A percentile compares a stretch with the other conserved stretches of the same genome.
Evolutionary conservation across 129 eudicot species (phyloP).

Genomic region (Ambrosia artemisiifolia): DNA sequence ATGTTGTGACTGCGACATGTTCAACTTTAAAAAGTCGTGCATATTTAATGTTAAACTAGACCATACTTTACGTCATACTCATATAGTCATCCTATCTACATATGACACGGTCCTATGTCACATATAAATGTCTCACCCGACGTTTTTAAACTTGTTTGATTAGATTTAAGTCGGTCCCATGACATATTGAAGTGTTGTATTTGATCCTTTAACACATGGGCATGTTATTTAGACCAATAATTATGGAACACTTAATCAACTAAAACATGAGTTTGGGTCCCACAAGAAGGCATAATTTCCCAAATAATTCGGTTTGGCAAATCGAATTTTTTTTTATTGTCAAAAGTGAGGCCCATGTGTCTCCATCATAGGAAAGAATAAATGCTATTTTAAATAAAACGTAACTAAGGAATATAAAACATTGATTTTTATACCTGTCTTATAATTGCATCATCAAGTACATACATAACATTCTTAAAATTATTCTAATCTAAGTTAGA

Average conservation of each 20-base stretch:
- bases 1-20: too few species aligned
- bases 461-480: too few species aligned
- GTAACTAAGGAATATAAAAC: not conserved
- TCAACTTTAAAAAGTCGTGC: not conserved
- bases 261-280: constrained; percentile 25
- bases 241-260: constrained; percentile 22
- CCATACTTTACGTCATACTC: not conserved
- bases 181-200: not conserved
- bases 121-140: not conserved
- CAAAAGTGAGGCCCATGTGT: constrained; percentile 25
- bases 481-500: too few species aligned
- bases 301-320: constrained; percentile 21
- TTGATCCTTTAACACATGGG: constrained; percentile 17
- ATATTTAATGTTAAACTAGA: not conserved
- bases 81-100: not conserved
- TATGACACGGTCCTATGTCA: not conserved
- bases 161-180: not conserved
- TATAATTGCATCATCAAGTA: too few species aligned
- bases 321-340: constrained; percentile 24
- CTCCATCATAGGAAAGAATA: constrained; percentile 24
- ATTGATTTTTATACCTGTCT: too few species aligned
- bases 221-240: constrained; percentile 21
- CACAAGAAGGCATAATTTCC: constrained; percentile 20
- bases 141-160: not conserved
- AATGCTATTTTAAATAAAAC: constrained; percentile 1